phyloP scores from a whole-genome alignment of 2,329 filamentous ascomycete species.

The Botryotinia calthae region DNA sequence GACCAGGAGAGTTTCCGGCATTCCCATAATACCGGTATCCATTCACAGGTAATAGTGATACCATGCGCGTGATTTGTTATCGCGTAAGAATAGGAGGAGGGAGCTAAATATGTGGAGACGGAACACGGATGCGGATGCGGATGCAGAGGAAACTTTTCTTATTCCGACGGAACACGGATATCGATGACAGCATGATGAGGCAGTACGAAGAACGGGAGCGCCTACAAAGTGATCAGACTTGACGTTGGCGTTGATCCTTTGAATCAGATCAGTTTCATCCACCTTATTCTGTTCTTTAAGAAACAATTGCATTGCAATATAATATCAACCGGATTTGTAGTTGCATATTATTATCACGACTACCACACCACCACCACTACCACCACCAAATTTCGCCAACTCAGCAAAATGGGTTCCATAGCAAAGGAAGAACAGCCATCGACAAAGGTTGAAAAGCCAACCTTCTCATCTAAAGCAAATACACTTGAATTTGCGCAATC shows the following conservation, averaged over 20 bases:
- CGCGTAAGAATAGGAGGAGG: slow-evolving; percentile 18
- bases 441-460: slow-evolving; percentile 33
- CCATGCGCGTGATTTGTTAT: slow-evolving; percentile 2
- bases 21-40: not conserved
- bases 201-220: not conserved
- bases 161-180: slow-evolving; percentile 15
- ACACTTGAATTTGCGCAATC: slow-evolving; percentile 47
- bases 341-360: not conserved
- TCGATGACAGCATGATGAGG: not conserved
- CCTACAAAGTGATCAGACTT: slow-evolving; percentile 15
- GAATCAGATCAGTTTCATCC: not conserved
- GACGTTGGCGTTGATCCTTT: not conserved
- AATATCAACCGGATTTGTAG: not conserved
- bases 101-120: not conserved
- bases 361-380: slow-evolving; percentile 9
- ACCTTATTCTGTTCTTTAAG: not conserved
- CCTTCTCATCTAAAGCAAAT: slow-evolving; percentile 50
- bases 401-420: slow-evolving; percentile 34
- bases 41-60: not conserved
- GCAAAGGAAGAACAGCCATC: slow-evolving; percentile 25
- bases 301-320: not conserved
- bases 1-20: not conserved
- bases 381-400: not conserved
- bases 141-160: slow-evolving; percentile 5
- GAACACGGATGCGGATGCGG: slow-evolving; percentile 27